Percentiles rank a stretch among this genome's conserved stretches.
Conservation (phyloP, 1,139 yeast species). For the Scheffersomyces cryptocercus region DNA sequence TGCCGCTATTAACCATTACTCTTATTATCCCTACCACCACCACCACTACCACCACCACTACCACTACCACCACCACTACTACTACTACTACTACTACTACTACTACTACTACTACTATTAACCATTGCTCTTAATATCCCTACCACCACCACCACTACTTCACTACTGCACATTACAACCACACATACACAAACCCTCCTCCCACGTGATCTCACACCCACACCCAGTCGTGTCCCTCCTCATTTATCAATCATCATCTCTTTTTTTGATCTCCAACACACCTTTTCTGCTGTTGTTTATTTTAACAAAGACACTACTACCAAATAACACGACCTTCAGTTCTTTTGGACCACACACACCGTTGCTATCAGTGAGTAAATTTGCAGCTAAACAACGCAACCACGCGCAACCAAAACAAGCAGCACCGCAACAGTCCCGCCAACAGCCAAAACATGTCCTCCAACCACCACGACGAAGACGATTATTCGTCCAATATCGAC, state of each 20-base stretch:
- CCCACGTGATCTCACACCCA: too few species aligned
- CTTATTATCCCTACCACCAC: too few species aligned
- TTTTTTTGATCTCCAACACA: too few species aligned
- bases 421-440: constrained; percentile 2
- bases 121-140: too few species aligned
- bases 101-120: neutral
- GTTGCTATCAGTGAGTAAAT: too few species aligned
- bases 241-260: too few species aligned
- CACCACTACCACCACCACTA: too few species aligned
- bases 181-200: too few species aligned
- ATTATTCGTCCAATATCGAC: constrained; percentile 46
- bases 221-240: too few species aligned
- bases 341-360: constrained; percentile 1
- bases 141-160: constrained; percentile 4
- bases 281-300: neutral
- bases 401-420: too few species aligned
- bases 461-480: constrained; percentile 26
- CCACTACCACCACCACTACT: constrained; percentile 6
- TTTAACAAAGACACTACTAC: constrained; percentile 25
- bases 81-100: neutral
- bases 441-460: constrained; percentile 18
- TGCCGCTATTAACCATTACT: too few species aligned
- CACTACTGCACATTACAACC: neutral
- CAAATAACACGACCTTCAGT: constrained; percentile 22
- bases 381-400: too few species aligned